Base-by-base conservation (phyloP, 495 filamentous ascomycete genomes). In the Tuber brumale region DNA sequence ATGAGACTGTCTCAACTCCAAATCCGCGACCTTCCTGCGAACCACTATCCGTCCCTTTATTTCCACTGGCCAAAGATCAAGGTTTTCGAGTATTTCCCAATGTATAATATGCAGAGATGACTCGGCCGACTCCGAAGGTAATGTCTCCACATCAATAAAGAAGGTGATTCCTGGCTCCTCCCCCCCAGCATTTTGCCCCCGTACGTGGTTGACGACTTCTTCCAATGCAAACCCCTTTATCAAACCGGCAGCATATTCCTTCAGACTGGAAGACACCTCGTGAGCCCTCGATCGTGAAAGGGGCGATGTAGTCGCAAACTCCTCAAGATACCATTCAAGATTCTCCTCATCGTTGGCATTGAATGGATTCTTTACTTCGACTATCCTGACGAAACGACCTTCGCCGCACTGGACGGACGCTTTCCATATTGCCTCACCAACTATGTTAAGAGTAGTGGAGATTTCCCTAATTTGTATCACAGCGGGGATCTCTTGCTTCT, bases 21-120 rank as follows among this genome's bases (percentile, higher is more conserved):
- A 35, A 66, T 35, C 57, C 27, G 57, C 57, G 8, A 79, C 48
- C 72, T 78, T 78, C 45, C 77, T 46, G 37, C 77, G 77, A 45
- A 79, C 70, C 37, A 74, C 74, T 31, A 79, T 75, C 42, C 43
- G 70, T 9, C 71, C 72, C 42, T 51, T 51, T n/a, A 74, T 18
- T 45, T 70, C 71, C 35, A 18, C 74, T 19, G 76, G 72, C 77
- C 76, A 78, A 72, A 75, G 72, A 21, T 75, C 70, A 7, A 72
- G 51, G 23, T 75, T 72, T 44, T 79, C 77, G 18, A 79, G 45
- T 2, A 61, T 73, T 69, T 79, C 77, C 77, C 77, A 79, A 57
- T 79, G 77, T 39, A 79, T 35, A n/a, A 71, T 69, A 23, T 79
- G 77, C 10, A 79, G 69, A 27, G 70, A 46, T 21, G 69, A 70